phyloP scores from a whole-genome alignment of 768 basidiomycete genomes.

The Kwoniella dendrophila region DNA sequence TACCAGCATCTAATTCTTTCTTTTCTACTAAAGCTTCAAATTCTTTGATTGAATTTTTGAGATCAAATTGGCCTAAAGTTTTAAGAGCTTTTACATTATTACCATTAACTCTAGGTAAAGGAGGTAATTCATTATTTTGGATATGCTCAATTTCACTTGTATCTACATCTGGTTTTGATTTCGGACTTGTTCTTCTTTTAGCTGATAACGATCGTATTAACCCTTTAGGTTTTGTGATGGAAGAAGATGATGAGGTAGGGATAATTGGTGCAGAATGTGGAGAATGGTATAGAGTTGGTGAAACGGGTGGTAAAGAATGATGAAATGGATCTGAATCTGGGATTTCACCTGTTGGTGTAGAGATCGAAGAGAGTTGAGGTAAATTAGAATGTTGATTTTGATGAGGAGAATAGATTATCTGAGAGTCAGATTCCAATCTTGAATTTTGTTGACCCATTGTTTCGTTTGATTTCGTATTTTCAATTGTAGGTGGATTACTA shows the following conservation, averaged over 20 bases:
- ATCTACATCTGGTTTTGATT: too few species aligned
- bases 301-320: background rate
- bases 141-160: too few species aligned
- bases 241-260: background rate
- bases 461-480: background rate
- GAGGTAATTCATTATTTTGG: constrained; percentile 4
- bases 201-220: constrained; percentile 11
- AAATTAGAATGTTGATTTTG: background rate
- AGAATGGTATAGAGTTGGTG: constrained; percentile 8
- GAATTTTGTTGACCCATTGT: constrained; percentile 15
- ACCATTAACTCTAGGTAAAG: constrained; percentile 3
- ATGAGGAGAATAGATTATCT: background rate
- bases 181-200: constrained; percentile 5
- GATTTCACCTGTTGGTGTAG: too few species aligned
- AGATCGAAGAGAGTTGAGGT: constrained; percentile 1
- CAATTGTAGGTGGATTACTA: background rate
- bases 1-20: constrained; percentile 11
- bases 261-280: constrained; percentile 20
- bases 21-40: constrained; percentile 14
- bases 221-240: constrained; percentile 5
- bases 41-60: constrained; percentile 5
- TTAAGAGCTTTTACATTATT: constrained; percentile 4
- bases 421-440: constrained; percentile 6
- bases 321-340: constrained; percentile 14
- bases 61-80: background rate